These are phyloP conservation scores for Venturia oleaginea DNA, from an alignment of 2,329 filamentous ascomycete genomes.

Conservation along the genomic window DNA sequence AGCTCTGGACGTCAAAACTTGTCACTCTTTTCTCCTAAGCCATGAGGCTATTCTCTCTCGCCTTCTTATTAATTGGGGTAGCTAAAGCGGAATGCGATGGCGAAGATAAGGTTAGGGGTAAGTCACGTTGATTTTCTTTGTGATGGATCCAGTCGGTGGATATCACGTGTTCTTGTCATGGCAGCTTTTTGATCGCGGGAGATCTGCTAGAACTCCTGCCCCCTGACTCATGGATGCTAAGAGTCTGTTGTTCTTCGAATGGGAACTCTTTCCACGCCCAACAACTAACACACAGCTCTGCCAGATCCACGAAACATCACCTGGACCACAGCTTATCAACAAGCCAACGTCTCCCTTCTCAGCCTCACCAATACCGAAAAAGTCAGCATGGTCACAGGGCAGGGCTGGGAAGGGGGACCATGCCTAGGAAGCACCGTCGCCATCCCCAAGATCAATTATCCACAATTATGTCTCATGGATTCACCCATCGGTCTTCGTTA, in stretches of 20 bases:
- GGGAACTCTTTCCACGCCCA: background rate
- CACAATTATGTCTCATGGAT: slow-evolving; percentile 32
- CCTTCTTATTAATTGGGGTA: background rate
- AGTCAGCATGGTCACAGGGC: slow-evolving; percentile 30
- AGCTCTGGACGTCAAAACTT: background rate
- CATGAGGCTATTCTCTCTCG: background rate
- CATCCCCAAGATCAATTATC: slow-evolving; percentile 27
- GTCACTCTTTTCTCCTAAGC: background rate
- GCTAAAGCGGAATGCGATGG: background rate
- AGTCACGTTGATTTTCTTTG: background rate
- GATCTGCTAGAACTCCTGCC: no score
- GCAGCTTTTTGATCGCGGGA: background rate
- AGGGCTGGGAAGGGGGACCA: slow-evolving; percentile 25
- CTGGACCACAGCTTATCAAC: slow-evolving; percentile 32
- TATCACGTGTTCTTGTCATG: background rate
- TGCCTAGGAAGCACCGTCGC: slow-evolving; percentile 30
- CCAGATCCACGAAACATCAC: slow-evolving; percentile 5
- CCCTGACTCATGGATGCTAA: background rate
- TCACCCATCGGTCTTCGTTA: slow-evolving; percentile 32
- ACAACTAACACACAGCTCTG: background rate
- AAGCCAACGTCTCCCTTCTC: slow-evolving; percentile 31
- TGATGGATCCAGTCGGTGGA: no score
- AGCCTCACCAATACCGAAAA: slow-evolving; percentile 33
- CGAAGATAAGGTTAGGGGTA: background rate
- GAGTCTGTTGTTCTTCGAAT: background rate